Evolutionary conservation across 805 yeast genomes (phyloP), one percentile per base, ranked within the genome.

Genomic region (Yamadazyma olivae): DNA sequence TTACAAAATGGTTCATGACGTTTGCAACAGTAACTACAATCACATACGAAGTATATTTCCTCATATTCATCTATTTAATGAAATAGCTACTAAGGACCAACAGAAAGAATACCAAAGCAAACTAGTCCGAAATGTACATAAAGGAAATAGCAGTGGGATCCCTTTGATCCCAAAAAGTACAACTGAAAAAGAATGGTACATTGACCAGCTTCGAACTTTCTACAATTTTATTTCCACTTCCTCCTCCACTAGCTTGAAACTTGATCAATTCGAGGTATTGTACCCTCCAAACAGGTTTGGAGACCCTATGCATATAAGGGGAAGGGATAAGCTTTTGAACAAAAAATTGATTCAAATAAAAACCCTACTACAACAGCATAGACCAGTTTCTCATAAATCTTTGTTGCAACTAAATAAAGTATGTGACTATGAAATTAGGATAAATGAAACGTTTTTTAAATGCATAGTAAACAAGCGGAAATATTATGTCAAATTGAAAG

Each of bases 241-340:
- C 22, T 13, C 25, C 51, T 32, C 63, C 5, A 48, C 55, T 26
- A 54, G 49, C 13, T 30, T 48, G 6, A 60, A 64, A 33, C 36
- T 64, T 1, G 52, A 41, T 3, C 53, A 57, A 4, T 43, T 67
- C 12, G 70, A 64, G 30, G 64, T 56, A 3, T 23, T 53, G 2
- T 64, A 58, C 33, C 56, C 58, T 17, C 50, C 65, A 3, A 53
- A 52, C 26, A 42, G 57, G 21, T 52, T 44, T 30, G 71, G 64
- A 1, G 36, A 45, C 5, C 70, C 72, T 1, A 35, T 53, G 3
- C 57, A 62, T 35, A 52, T 56, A 9, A 45, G 49, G 3, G 44
- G 44, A 16, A 38, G 64, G 26, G 61, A 65, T 36, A 41, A 46
- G 22, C 38, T 50, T n/a, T 45, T 65, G 17, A 46, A 46, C 17